Conservation (phyloP, 2,329 filamentous ascomycete genomes). For the Ophiocordyceps polyrhachis-furcata region DNA sequence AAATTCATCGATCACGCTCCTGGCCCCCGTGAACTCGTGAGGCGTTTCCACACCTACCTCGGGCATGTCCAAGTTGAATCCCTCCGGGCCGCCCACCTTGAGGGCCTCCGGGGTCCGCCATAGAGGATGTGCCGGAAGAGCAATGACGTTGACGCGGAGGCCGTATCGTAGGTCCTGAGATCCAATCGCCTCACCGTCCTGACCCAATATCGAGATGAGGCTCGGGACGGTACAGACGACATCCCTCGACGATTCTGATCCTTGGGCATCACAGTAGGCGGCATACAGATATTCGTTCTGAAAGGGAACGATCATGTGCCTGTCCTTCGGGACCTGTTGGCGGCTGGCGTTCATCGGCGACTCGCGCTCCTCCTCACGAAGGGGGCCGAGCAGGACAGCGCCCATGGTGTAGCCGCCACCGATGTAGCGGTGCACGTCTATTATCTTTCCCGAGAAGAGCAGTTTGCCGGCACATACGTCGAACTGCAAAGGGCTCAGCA, state of each 20-base stretch:
- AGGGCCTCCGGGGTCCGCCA: slow-evolving; percentile 23
- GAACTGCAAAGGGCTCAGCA: slow-evolving; percentile 5
- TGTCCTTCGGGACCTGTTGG: slow-evolving; percentile 6
- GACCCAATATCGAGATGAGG: slow-evolving; percentile 17
- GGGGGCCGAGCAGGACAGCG: slow-evolving; percentile 15
- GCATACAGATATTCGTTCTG: slow-evolving; percentile 24
- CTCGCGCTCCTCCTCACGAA: slow-evolving; percentile 13
- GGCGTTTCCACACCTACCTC: slow-evolving; percentile 1
- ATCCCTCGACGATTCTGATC: slow-evolving; percentile 11
- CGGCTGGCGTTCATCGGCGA: slow-evolving; percentile 3
- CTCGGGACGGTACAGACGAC: slow-evolving; percentile 18
- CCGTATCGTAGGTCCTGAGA: slow-evolving; percentile 32
- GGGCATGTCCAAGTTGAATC: slow-evolving; percentile 9
- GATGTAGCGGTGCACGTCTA: slow-evolving; percentile 19
- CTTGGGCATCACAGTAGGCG: slow-evolving; percentile 12
- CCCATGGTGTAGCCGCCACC: slow-evolving; percentile 23
- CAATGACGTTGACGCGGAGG: slow-evolving; percentile 29
- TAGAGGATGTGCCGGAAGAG: slow-evolving; percentile 26
- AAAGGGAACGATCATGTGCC: slow-evolving; percentile 20
- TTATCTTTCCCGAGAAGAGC: slow-evolving; percentile 20
- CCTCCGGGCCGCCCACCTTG: slow-evolving; percentile 15
- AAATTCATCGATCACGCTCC: not conserved
- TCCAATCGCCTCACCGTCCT: slow-evolving; percentile 29
- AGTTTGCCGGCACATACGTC: slow-evolving; percentile 15
- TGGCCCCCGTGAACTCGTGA: slow-evolving; percentile 3